Evolutionary conservation across 352 stramenopile genomes (phyloP), one percentile per base, ranked within the genome.

Genomic region (Globisporangium irregulare): DNA sequence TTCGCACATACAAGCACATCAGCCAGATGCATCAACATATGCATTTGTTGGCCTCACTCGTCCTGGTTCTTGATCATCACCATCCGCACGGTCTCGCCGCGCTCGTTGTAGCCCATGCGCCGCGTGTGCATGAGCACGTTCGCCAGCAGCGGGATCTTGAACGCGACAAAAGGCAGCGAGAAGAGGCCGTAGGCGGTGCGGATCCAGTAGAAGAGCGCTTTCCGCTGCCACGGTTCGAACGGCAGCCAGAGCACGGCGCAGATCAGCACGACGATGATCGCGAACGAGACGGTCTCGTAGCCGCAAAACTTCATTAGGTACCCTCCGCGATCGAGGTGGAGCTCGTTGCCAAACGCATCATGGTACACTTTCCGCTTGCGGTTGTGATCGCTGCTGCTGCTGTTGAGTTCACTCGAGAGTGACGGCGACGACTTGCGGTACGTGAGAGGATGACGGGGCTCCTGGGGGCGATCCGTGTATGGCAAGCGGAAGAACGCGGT

Each of bases 261-360:
- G 0, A 85, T 76, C 2, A 95, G 68, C 43, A 73, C 73, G 64
- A 95, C 80, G 36, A 92, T 91, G 48, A 94, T 62, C 8, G 76
- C 79, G 69, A 96, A 93, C 12, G 84, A 87, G 6, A 91, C 76
- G 0, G 89, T 96, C 73, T 95, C 87, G 76, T 96, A 95, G 10
- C 87, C 84, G 41, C 84, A 93, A 9, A 95, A 81, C 66, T 93
- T 95, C 81, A 94, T 94, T 34, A 96, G 65, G 61, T 96, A 95
- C 4, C 89, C 89, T 1, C 89, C 89, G 43, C 86, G 87, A 62
- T 93, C 76, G 43, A 94, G 69, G 62, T 94, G 86, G 0, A 96
- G 71, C 48, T 83, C 76, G 61, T 96, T 93, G 32, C 89, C 87
- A 71, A 96, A 95, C 15, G 90, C 80, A 64, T 94, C 89, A 60